Conservation (phyloP, 2,329 filamentous ascomycete genomes). For the Cryphonectria nitschkei region DNA sequence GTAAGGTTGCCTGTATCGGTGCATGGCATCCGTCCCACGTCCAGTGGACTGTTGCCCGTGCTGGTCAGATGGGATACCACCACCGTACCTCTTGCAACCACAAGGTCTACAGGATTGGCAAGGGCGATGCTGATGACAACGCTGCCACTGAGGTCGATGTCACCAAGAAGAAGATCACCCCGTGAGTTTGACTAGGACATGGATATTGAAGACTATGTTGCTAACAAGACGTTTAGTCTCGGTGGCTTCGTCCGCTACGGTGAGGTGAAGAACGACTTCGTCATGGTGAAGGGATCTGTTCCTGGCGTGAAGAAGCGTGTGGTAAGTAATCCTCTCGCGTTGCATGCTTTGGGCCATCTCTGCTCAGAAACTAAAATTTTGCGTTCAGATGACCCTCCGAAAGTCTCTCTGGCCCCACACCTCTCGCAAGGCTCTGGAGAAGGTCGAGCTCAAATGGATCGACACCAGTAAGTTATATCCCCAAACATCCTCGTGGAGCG, state of each 20-base stretch:
- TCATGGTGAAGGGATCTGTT: slow-evolving; percentile 93
- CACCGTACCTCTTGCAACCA: slow-evolving; percentile 99
- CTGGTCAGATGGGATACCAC: slow-evolving; percentile 99
- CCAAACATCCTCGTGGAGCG: not conserved
- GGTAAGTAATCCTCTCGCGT: not conserved
- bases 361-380: not conserved
- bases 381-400: slow-evolving; percentile 78
- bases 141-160: slow-evolving; percentile 94
- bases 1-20: slow-evolving; percentile 99
- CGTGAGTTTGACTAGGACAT: slow-evolving; percentile 67
- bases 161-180: slow-evolving; percentile 99
- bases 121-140: slow-evolving; percentile 87
- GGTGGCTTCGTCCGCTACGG: slow-evolving; percentile 99
- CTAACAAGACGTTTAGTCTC: slow-evolving; percentile 60
- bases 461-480: slow-evolving; percentile 63
- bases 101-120: slow-evolving; percentile 99
- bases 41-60: slow-evolving; percentile 99
- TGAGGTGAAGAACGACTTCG: slow-evolving; percentile 99
- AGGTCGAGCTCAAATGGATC: slow-evolving; percentile 99
- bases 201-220: not conserved
- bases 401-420: slow-evolving; percentile 99
- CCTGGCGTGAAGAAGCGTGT: slow-evolving; percentile 99
- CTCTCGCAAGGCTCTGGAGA: slow-evolving; percentile 93
- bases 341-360: not conserved
- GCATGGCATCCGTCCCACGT: slow-evolving; percentile 99